Conservation (phyloP, 2,329 filamentous ascomycete genomes). For the Paraphaeosphaeria sporulosa region DNA sequence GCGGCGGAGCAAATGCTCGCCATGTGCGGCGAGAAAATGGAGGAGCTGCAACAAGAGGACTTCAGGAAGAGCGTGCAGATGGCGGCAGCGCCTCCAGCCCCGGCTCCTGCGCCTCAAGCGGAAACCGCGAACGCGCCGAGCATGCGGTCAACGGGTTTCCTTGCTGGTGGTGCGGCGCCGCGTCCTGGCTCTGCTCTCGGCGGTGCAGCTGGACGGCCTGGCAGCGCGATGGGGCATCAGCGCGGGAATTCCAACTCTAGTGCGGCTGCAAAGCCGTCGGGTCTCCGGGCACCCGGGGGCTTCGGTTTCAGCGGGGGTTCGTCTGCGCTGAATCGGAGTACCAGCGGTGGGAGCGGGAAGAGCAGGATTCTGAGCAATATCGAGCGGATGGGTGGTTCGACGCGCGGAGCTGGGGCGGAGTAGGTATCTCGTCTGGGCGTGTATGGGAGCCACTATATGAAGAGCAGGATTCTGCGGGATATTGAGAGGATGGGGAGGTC, state of each 20-base stretch:
- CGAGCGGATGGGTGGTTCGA: constrained; percentile 78
- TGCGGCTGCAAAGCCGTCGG: constrained; percentile 56
- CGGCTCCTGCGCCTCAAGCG: constrained; percentile 22
- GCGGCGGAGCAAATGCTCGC: constrained; percentile 85
- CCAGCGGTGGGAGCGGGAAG: constrained; percentile 53
- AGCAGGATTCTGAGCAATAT: constrained; percentile 85
- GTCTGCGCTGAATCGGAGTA: constrained; percentile 40
- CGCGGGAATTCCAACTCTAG: constrained; percentile 25
- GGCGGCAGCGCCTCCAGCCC: constrained; percentile 22
- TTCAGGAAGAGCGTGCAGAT: constrained; percentile 61
- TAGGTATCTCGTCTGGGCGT: constrained; percentile 5
- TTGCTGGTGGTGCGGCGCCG: constrained; percentile 31
- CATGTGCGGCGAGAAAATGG: constrained; percentile 61
- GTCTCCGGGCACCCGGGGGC: constrained; percentile 66
- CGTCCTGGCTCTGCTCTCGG: constrained; percentile 39
- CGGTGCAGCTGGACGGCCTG: constrained; percentile 28
- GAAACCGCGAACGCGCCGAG: constrained; percentile 23
- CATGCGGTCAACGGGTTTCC: constrained; percentile 44
- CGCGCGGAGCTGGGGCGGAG: constrained; percentile 26
- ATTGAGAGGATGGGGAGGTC: too few relatives aligned
- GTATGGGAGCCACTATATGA: neutral
- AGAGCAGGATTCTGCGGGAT: too few relatives aligned
- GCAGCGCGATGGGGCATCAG: constrained; percentile 33
- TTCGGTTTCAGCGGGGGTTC: constrained; percentile 47
- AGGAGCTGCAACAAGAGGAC: constrained; percentile 47